Evolutionary conservation across 2,329 filamentous ascomycete species (phyloP).

Genomic region (Chaetomiaceae sp.): DNA sequence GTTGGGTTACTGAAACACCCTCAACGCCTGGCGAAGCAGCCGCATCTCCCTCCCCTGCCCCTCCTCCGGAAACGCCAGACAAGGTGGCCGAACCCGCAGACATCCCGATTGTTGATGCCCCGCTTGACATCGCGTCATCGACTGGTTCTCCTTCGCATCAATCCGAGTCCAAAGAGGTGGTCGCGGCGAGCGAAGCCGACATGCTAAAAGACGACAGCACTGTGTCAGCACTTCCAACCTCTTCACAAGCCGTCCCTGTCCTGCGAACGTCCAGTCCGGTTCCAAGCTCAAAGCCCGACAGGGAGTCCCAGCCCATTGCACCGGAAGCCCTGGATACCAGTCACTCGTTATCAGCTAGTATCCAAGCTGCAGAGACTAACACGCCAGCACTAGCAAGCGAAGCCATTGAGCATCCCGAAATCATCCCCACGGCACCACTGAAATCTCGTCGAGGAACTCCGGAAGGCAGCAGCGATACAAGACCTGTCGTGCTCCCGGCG

Average conservation of each 20-base stretch:
- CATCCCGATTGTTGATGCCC: conserved; percentile 7
- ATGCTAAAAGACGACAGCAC: not conserved
- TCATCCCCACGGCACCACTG: conserved; percentile 42
- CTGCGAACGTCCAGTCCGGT: conserved; percentile 14
- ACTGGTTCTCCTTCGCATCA: not conserved
- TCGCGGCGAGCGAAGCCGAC: not conserved
- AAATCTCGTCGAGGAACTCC: conserved; percentile 35
- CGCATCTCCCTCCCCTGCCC: conserved; percentile 3
- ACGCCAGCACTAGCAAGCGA: conserved; percentile 20
- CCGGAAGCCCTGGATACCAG: not conserved
- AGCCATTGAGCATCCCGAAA: conserved; percentile 24
- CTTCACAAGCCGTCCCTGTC: not conserved
- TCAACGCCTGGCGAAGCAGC: conserved; percentile 21
- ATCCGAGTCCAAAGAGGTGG: not conserved
- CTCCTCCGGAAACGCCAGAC: not conserved
- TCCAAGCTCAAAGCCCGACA: conserved; percentile 5
- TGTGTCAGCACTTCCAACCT: not conserved
- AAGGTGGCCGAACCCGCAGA: conserved; percentile 4
- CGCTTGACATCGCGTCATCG: not conserved
- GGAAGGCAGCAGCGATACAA: conserved; percentile 29
- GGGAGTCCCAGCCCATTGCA: not conserved
- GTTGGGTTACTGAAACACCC: conserved; percentile 31
- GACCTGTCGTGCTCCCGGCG: conserved; percentile 33
- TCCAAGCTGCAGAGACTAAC: conserved; percentile 9
- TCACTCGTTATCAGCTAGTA: not conserved